phyloP scores from a whole-genome alignment of 2,329 filamentous ascomycete genomes.

The Westerdykella sp. region DNA sequence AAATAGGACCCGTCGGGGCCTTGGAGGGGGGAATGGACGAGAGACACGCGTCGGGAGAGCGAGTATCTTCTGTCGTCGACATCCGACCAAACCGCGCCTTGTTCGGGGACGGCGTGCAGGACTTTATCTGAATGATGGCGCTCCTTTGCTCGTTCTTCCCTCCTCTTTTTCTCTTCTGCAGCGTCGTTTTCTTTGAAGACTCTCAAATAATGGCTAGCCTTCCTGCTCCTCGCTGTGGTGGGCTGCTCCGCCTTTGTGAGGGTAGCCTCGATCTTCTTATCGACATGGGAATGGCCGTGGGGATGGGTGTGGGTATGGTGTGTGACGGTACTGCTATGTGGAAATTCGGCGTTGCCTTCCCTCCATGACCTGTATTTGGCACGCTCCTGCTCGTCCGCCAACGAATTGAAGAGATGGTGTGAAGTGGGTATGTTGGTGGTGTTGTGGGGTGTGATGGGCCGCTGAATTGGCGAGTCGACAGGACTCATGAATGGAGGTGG shows the following conservation, averaged over 20 bases:
- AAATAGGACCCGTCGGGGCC: constrained; percentile 24
- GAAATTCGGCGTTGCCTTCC: constrained; percentile 41
- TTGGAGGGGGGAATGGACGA: constrained; percentile 20
- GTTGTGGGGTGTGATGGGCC: constrained; percentile 24
- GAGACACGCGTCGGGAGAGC: constrained; percentile 20
- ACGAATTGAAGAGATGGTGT: constrained; percentile 6
- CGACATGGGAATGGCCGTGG: constrained; percentile 45
- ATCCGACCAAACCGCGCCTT: constrained; percentile 11
- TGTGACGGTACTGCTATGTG: constrained; percentile 29
- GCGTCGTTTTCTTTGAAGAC: constrained; percentile 59
- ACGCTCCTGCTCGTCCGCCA: constrained; percentile 30
- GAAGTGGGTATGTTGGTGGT: constrained; percentile 4
- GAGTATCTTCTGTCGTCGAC: constrained; percentile 9
- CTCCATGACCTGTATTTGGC: constrained; percentile 46
- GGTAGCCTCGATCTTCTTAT: constrained; percentile 59
- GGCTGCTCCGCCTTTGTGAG: constrained; percentile 52
- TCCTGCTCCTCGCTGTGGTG: constrained; percentile 54
- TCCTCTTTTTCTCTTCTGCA: constrained; percentile 47
- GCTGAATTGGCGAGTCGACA: constrained; percentile 31
- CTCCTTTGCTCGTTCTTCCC: constrained; percentile 41
- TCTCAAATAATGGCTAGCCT: constrained; percentile 60
- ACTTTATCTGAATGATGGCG: constrained; percentile 29
- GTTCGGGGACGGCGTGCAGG: constrained; percentile 19
- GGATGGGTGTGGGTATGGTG: constrained; percentile 34
- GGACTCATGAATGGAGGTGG: constrained; percentile 36